Evolutionary conservation across 2,329 filamentous ascomycete species (phyloP), one percentile per base, ranked within the genome.

Genomic region (Huntiella decipiens): DNA sequence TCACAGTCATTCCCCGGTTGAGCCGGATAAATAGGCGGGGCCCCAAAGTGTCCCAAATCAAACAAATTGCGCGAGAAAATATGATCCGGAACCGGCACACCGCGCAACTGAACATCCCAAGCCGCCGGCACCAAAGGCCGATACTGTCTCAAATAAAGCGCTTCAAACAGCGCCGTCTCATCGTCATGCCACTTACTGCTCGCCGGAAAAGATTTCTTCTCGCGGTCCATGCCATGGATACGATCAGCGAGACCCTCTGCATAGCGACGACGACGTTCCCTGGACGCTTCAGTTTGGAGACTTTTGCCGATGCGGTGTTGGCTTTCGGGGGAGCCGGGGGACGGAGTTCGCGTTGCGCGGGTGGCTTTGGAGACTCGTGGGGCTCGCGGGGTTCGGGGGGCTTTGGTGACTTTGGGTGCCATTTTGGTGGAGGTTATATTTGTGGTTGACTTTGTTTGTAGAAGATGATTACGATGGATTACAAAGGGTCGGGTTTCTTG

Each of bases 121-220:
- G 62, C 58, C 4, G 54, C 47, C 1, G 64, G 64, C 8, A 66
- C 51, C 28, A 66, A 57, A 2, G 64, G 60, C 2, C 61, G 55
- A 47, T 63, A 59, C 49, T 64, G 59, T n/a, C 64, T 54, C 51
- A 61, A 55, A 49, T 60, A 66, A 2, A 66, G 51, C 34, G 63
- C 58, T 52, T 64, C 61, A 45, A 66, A 66, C 31, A 66, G 57
- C 2, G 53, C 55, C 28, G 64, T 62, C 52, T 73, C 71, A n/a
- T 65, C 65, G 7, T 61, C 57, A 22, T 72, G 62, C 69, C 71
- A 74, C 46, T 63, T 58, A 39, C 62, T 63, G 36, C 68, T 61
- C 17, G 62, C 61, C 0, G 62, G 62, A 44, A 63, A 66, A 1
- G 57, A 53, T 22, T 53, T 46, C 55, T 63, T 68, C 53, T 70